A percentile compares a stretch with the other conserved stretches of the same genome.
These are phyloP conservation scores for Lupinus albus DNA, from an alignment of 306 rosid genomes.

Conservation along the genomic window DNA sequence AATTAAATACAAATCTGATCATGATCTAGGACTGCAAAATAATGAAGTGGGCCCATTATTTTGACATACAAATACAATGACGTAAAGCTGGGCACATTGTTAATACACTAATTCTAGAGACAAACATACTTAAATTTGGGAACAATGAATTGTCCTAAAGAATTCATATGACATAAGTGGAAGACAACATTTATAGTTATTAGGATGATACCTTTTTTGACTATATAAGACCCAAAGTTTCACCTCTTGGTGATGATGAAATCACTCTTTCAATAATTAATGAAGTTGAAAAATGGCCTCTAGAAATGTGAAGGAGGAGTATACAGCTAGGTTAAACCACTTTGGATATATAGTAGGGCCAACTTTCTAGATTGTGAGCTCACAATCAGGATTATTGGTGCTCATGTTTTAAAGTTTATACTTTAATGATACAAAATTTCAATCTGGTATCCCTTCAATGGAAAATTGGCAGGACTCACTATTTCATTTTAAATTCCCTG, in stretches of 20 bases:
- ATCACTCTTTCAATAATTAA: conserved; percentile 24
- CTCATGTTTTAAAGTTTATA: conserved; percentile 38
- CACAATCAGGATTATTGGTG: conserved; percentile 3
- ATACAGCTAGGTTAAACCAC: conserved; percentile 28
- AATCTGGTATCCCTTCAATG: conserved; percentile 21
- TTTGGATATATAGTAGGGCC: conserved; percentile 5
- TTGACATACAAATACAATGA: conserved; percentile 36
- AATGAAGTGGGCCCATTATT: conserved; percentile 39
- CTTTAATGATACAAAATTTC: conserved; percentile 23
- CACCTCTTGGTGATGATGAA: conserved; percentile 40
- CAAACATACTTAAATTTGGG: too few species aligned
- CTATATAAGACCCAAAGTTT: conserved; percentile 28
- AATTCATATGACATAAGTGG: conserved; percentile 34
- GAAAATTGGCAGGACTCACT: conserved; percentile 37
- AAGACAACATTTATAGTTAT: conserved; percentile 32
- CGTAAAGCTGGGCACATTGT: too few species aligned
- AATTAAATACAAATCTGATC: conserved; percentile 16
- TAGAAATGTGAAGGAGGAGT: conserved; percentile 35
- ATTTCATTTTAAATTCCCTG: conserved; percentile 28
- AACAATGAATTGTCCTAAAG: too few species aligned
- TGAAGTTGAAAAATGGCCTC: conserved; percentile 31
- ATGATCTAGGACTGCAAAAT: conserved; percentile 35
- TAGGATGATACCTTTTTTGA: conserved; percentile 24
- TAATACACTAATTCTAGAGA: too few species aligned
- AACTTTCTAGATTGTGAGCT: conserved; percentile 16